Base-by-base conservation (phyloP, 176 grass and related monocot genomes). In the Phoenix dactylifera region DNA sequence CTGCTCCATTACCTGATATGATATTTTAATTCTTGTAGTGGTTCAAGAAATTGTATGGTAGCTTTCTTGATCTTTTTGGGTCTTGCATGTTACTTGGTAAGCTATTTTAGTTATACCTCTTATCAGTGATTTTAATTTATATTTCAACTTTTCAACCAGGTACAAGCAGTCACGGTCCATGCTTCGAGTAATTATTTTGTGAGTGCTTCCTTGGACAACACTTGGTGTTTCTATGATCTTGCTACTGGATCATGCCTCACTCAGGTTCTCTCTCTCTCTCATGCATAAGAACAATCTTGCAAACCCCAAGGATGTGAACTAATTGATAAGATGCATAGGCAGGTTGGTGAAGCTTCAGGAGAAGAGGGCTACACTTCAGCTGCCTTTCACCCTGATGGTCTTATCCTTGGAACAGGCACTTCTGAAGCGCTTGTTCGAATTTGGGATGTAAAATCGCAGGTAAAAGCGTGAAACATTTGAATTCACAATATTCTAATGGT, bases 381-480 rank as follows among this genome's bases (percentile, higher is more conserved):
- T 7, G 75, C 87, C 52, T 93, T 99, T 58, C 94, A 99, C 68
- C 94, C 94, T 71, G 94, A 99, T 76, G 88, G 94, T 62, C 84
- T 99, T 74, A 99, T 99, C 61, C 94, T 99, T 55, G 94, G 94
- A 63, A 99, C 88, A 35, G 94, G 94, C 59, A 99, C 85, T 51
- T 80, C 88, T 30, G 94, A 87, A 50, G 71, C 88, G 19, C 50
- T 88, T 57, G 94, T 86, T 53, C 93, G 83, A 82, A 99, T 99
- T 81, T 99, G 94, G 94, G 94, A 99, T 74, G 87, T 99, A 17
- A 99, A 99, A 63, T 88, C 94, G 54, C 94, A 99, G 88, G 94
- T 99, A 64, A 60, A 57, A 16, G 18, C 22, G 52, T 60, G 56
- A 22, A 54, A 50, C 20, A 51, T 52, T 50, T 49, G 35, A 44